A percentile compares a stretch with the other conserved stretches of the same genome.
phyloP scores from a whole-genome alignment of 2,329 filamentous ascomycete species.

The Keithomyces neogunnii region DNA sequence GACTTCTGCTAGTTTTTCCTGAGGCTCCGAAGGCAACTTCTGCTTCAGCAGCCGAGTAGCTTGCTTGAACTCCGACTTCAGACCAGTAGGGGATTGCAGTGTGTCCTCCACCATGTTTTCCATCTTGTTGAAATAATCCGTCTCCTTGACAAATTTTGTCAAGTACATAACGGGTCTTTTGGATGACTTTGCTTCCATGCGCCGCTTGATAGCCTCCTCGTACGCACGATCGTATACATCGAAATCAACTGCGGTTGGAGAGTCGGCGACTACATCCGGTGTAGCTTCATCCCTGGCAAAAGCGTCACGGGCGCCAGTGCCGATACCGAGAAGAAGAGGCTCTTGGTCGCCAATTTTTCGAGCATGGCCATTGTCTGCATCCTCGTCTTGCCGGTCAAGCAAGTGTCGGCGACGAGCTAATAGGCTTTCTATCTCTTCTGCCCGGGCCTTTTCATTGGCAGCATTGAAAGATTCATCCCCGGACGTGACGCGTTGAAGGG shows the following conservation, averaged over 20 bases:
- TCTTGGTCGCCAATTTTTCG: conserved; percentile 54
- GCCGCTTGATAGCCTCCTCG: conserved; percentile 63
- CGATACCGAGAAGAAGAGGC: conserved; percentile 67
- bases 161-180: conserved; percentile 37
- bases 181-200: conserved; percentile 46
- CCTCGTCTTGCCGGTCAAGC: conserved; percentile 22
- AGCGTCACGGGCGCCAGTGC: conserved; percentile 49
- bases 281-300: conserved; percentile 30
- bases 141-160: conserved; percentile 39
- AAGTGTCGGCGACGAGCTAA: conserved; percentile 38
- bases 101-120: conserved; percentile 28
- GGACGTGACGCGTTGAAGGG: neutral
- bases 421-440: conserved; percentile 41
- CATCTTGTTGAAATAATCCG: conserved; percentile 28
- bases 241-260: conserved; percentile 74
- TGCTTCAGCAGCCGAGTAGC: conserved; percentile 7
- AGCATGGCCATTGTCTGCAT: conserved; percentile 35
- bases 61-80: conserved; percentile 9
- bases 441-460: conserved; percentile 27
- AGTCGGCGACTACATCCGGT: conserved; percentile 63
- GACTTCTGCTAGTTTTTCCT: conserved; percentile 1
- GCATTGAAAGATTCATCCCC: conserved; percentile 11
- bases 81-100: conserved; percentile 7
- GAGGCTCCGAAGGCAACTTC: neutral
- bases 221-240: conserved; percentile 88